These are phyloP conservation scores for Canavalia gladiata DNA, from an alignment of 306 rosid genomes.

Conservation along the genomic window DNA sequence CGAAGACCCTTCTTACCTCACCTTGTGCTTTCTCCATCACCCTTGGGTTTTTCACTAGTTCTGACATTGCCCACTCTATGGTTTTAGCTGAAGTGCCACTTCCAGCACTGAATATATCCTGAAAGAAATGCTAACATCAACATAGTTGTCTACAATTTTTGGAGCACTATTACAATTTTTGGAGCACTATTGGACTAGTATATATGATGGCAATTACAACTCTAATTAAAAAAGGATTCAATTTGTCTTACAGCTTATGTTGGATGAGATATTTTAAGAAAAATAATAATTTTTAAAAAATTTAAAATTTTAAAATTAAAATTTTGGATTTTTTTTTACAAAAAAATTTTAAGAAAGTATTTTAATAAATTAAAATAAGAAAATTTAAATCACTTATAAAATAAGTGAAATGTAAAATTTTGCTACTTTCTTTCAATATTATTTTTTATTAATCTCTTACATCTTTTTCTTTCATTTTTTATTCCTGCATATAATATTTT, in stretches of 20 bases:
- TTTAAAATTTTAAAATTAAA: too few species aligned
- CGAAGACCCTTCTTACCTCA: slow-evolving; percentile 53
- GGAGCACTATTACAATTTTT: not conserved
- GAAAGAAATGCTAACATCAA: slow-evolving; percentile 6
- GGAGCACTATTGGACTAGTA: not conserved
- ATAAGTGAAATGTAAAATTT: too few species aligned
- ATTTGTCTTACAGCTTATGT: not conserved
- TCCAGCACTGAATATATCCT: slow-evolving; percentile 62
- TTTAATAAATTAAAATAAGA: too few species aligned
- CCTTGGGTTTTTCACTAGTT: slow-evolving; percentile 53
- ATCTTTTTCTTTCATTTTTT: too few species aligned
- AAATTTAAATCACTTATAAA: too few species aligned
- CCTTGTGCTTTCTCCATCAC: slow-evolving; percentile 52
- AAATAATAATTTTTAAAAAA: too few species aligned
- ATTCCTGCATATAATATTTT: too few species aligned
- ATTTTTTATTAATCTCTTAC: too few species aligned
- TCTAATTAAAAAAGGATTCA: not conserved
- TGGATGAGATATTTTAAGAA: too few species aligned
- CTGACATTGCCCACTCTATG: slow-evolving; percentile 61
- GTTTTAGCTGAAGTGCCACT: slow-evolving; percentile 50
- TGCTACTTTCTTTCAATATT: too few species aligned
- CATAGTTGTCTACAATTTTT: not conserved
- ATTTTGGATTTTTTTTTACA: too few species aligned
- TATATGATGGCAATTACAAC: not conserved
- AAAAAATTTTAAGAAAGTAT: too few species aligned